Evolutionary conservation across 352 stramenopile genomes (phyloP), one percentile per base, ranked within the genome.

Genomic region (Phytopythium chamaehyphon): DNA sequence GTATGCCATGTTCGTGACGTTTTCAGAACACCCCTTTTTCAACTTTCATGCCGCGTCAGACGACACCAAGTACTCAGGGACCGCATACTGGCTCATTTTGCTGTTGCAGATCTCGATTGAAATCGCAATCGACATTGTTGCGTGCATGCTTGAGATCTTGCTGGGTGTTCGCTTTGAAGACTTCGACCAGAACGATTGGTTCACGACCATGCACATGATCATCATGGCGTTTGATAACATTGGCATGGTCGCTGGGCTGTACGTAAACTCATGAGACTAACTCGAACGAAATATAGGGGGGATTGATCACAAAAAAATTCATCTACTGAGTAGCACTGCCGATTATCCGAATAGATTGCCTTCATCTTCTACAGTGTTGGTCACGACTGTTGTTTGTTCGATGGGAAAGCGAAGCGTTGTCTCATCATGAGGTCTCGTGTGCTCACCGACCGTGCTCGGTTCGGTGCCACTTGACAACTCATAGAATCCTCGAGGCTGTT

Each of bases 1-100:
- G 2, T 66, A 60, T 51, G 55, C 57, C 18, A 67, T 77, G 19
- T n/a, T 64, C 2, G 51, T 71, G 19, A 46, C 67, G 19, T 66
- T 62, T n/a, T 58, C 54, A 24, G 42, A 67, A 21, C 54, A 71
- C n/a, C 57, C 63, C 7, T 53, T 65, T 22, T 76, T 53, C 42
- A 42, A 47, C n/a, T 47, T 59, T 9, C 22, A 37, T 23, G 42
- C 19, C 19, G 44, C 22, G 14, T 35, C 42, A 12, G 14, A 52
- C 54, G 2, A 57, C 14, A 35, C 58, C 21, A 6, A 21, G 14
- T 11, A 14, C 31, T 58, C 16, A 40, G 55, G n/a, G 39, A 56
- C 4, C 33, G 26, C n/a, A 26, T 61, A 19, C 9, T 68, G 11
- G 22, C 8, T 37, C 1, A 42, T 67, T 18, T 23, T 70, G 12